Percentiles rank a stretch among this genome's conserved stretches.
Evolutionary conservation across 2,329 filamentous ascomycete species (phyloP).

Genomic region (Triangularia setosa): DNA sequence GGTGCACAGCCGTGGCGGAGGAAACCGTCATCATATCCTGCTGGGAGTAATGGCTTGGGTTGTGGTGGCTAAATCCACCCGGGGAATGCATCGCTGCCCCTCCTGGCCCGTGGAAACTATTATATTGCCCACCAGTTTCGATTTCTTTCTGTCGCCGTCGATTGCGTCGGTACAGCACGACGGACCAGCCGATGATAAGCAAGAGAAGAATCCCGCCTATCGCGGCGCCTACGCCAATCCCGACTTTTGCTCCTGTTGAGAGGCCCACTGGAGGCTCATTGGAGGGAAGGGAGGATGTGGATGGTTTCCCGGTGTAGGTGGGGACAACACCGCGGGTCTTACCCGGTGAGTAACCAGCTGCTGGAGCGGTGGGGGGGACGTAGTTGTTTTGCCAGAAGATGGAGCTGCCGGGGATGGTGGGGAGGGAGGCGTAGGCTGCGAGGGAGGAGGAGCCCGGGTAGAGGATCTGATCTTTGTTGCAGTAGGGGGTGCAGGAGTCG

Average conservation of each 20-base stretch:
- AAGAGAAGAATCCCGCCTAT: constrained; percentile 4
- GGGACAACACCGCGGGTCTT: constrained; percentile 5
- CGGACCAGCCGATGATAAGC: constrained; percentile 3
- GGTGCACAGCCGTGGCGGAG: neutral
- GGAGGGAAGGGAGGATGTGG: neutral
- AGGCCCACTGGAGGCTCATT: neutral
- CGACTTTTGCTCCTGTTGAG: constrained; percentile 9
- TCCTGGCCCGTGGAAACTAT: neutral
- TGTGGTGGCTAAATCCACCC: neutral
- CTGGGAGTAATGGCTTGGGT: neutral
- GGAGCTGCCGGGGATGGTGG: constrained; percentile 13
- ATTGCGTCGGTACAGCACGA: neutral
- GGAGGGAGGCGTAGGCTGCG: constrained; percentile 15
- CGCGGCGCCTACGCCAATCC: constrained; percentile 10
- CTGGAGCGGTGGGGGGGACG: constrained; percentile 11
- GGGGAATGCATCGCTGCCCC: neutral
- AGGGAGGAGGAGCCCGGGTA: constrained; percentile 16
- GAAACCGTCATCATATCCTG: neutral
- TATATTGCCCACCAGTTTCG: neutral
- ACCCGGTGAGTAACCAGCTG: constrained; percentile 13
- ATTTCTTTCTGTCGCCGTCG: neutral
- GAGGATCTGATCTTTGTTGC: constrained; percentile 11
- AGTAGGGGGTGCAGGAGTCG: constrained; percentile 17
- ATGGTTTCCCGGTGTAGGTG: neutral
- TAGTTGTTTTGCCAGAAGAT: constrained; percentile 20